A percentile compares a stretch with the other conserved stretches of the same genome.
These are phyloP conservation scores for Recurvomyces mirabilis DNA, from an alignment of 495 filamentous ascomycete genomes.

Conservation along the genomic window DNA sequence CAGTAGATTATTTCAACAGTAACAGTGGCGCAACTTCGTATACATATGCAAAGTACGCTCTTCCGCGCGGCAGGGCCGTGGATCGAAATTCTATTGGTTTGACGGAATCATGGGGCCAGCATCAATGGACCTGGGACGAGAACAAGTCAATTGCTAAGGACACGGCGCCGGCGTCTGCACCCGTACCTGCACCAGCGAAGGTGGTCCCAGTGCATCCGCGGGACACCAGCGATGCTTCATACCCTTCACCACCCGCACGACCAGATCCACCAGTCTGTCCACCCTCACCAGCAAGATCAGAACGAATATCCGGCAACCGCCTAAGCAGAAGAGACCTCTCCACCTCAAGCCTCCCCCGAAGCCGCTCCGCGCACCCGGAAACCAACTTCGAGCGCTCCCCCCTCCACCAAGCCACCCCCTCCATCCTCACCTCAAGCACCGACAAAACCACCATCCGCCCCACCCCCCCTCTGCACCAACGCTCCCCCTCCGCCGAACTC, in stretches of 20 bases:
- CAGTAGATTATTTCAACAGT: no score
- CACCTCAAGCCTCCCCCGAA: constrained; percentile 4
- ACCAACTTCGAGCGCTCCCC: not conserved
- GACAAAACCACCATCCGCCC: constrained; percentile 24
- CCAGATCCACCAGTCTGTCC: no score
- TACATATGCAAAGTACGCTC: constrained; percentile 67
- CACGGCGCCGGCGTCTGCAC: no score
- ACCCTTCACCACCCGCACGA: constrained; percentile 5
- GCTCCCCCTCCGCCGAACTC: constrained; percentile 39
- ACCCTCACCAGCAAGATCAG: constrained; percentile 24
- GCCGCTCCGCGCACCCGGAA: constrained; percentile 12
- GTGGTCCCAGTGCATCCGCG: not conserved
- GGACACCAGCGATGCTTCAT: constrained; percentile 32
- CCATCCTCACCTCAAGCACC: constrained; percentile 40
- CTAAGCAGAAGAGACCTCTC: constrained; percentile 1
- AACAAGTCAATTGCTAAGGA: not conserved
- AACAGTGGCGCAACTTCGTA: constrained; percentile 52
- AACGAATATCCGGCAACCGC: not conserved
- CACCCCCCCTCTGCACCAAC: constrained; percentile 23
- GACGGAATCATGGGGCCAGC: constrained; percentile 47
- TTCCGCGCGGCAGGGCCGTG: constrained; percentile 69
- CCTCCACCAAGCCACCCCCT: constrained; percentile 28
- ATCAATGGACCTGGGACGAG: constrained; percentile 45
- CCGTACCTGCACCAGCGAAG: constrained; percentile 3
- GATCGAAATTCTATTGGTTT: constrained; percentile 59